A percentile compares a stretch with the other conserved stretches of the same genome.
phyloP scores from a whole-genome alignment of 768 basidiomycete genomes.

The Rhodotorula kratochvilovae region DNA sequence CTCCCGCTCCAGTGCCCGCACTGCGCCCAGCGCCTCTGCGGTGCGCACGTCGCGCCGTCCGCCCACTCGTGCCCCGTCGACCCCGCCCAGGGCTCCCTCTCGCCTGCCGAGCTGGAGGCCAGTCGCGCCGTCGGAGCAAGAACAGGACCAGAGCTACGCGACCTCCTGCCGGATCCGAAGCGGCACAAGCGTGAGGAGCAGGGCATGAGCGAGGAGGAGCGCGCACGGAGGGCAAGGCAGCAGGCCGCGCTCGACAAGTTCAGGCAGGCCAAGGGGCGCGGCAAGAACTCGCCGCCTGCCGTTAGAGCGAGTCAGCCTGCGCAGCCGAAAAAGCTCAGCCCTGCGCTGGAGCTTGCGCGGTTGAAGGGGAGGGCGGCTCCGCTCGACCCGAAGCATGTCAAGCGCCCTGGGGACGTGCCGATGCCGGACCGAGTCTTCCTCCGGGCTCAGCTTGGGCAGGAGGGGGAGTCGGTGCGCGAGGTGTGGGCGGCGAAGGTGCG shows the following conservation, averaged over 20 bases:
- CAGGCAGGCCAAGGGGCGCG: constrained; percentile 1
- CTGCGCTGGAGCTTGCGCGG: constrained; percentile 65
- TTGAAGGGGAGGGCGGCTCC: constrained; percentile 67
- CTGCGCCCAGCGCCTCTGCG: constrained; percentile 63
- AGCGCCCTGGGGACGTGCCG: constrained; percentile 53
- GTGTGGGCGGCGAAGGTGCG: constrained; percentile 72
- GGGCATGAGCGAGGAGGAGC: constrained; percentile 40
- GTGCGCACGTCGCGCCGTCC: constrained; percentile 59
- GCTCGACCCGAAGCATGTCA: constrained; percentile 55
- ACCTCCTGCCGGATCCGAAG: constrained; percentile 44
- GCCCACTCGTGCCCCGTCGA: constrained; percentile 57
- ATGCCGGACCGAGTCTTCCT: constrained; percentile 61
- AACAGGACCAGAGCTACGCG: background rate
- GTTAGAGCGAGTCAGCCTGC: too few relatives aligned
- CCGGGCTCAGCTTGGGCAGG: constrained; percentile 35
- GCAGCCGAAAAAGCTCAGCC: constrained; percentile 52
- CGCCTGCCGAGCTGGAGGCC: background rate
- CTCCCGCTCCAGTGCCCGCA: constrained; percentile 64
- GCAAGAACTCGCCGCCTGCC: constrained; percentile 48
- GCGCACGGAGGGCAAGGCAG: constrained; percentile 49
- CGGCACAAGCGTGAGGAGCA: background rate
- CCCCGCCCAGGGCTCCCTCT: background rate
- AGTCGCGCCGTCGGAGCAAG: too few relatives aligned
- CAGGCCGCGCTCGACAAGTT: constrained; percentile 51
- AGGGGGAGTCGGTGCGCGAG: constrained; percentile 49